These are phyloP conservation scores for Fusarium virguliforme DNA, from an alignment of 2,329 filamentous ascomycete species.

Conservation along the genomic window DNA sequence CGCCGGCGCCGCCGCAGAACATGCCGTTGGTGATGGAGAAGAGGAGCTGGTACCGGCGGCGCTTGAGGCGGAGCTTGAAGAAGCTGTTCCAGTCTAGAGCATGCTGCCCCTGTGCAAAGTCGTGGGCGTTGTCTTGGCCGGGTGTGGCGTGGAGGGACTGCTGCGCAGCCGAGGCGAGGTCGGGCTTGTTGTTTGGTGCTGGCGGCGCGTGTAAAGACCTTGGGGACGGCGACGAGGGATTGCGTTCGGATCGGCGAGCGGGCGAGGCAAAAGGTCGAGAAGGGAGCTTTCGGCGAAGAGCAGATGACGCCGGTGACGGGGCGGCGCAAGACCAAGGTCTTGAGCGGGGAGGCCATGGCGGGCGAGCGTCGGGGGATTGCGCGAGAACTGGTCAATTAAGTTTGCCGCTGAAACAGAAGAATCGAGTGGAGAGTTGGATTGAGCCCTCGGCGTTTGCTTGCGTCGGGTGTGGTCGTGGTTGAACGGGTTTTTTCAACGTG, in stretches of 20 bases:
- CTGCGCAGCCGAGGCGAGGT: conserved; percentile 34
- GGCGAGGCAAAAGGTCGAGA: conserved; percentile 51
- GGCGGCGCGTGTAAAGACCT: conserved; percentile 41
- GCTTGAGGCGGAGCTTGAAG: conserved; percentile 89
- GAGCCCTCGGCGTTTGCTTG: neutral
- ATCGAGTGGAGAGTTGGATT: conserved; percentile 43
- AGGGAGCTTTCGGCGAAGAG: conserved; percentile 51
- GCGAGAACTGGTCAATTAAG: conserved; percentile 20
- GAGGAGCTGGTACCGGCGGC: conserved; percentile 85
- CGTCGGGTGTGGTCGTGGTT: conserved; percentile 17
- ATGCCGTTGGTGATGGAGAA: conserved; percentile 80
- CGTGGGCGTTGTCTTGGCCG: conserved; percentile 33
- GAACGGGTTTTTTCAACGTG: conserved; percentile 37
- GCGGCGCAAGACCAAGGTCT: conserved; percentile 55
- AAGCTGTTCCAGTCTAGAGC: conserved; percentile 90
- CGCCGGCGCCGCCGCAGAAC: conserved; percentile 74
- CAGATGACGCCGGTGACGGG: conserved; percentile 47
- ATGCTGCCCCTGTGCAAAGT: conserved; percentile 36
- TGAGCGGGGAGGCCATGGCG: conserved; percentile 53
- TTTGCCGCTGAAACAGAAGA: conserved; percentile 17
- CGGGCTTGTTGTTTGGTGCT: conserved; percentile 37
- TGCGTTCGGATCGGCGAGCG: conserved; percentile 40
- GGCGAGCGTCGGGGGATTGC: neutral
- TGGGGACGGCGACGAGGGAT: conserved; percentile 40
- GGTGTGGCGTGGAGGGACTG: conserved; percentile 44